phyloP scores from a whole-genome alignment of 257 asterid species.

The Avicennia marina region DNA sequence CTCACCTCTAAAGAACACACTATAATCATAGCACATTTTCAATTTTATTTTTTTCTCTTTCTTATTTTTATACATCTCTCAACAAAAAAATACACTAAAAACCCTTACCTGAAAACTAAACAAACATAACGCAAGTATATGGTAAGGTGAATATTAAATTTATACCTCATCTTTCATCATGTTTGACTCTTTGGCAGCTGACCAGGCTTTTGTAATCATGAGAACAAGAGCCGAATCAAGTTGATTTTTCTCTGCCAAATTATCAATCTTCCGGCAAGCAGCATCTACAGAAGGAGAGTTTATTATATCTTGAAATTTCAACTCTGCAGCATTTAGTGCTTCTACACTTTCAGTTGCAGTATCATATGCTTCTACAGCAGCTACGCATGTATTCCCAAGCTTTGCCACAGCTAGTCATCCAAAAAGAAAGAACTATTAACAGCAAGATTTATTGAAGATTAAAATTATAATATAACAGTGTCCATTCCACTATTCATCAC shows the following conservation, averaged over 20 bases:
- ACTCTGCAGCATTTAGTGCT: conserved; percentile 73
- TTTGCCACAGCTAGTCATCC: conserved; percentile 58
- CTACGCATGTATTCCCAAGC: conserved; percentile 73
- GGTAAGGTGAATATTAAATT: conserved; percentile 17
- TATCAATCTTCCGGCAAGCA: conserved; percentile 87
- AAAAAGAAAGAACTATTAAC: conserved; percentile 19
- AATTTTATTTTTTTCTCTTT: not conserved
- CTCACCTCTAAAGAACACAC: too few species aligned
- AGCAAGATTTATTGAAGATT: not conserved
- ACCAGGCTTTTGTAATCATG: conserved; percentile 93
- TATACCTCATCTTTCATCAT: conserved; percentile 73
- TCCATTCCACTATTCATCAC: not conserved
- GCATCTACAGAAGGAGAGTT: conserved; percentile 85
- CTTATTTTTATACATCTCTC: too few species aligned
- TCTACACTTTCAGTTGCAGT: conserved; percentile 68
- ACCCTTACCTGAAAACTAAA: too few species aligned
- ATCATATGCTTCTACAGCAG: conserved; percentile 78
- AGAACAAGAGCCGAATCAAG: conserved; percentile 85
- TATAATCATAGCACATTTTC: too few species aligned
- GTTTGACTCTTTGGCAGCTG: conserved; percentile 87
- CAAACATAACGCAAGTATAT: too few species aligned
- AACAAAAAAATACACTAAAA: too few species aligned
- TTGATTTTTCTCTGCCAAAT: conserved; percentile 76
- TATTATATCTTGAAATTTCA: conserved; percentile 81
- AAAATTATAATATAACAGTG: not conserved